Base-by-base conservation (phyloP, 2,329 filamentous ascomycete species). In the Colletotrichum spaethianum region DNA sequence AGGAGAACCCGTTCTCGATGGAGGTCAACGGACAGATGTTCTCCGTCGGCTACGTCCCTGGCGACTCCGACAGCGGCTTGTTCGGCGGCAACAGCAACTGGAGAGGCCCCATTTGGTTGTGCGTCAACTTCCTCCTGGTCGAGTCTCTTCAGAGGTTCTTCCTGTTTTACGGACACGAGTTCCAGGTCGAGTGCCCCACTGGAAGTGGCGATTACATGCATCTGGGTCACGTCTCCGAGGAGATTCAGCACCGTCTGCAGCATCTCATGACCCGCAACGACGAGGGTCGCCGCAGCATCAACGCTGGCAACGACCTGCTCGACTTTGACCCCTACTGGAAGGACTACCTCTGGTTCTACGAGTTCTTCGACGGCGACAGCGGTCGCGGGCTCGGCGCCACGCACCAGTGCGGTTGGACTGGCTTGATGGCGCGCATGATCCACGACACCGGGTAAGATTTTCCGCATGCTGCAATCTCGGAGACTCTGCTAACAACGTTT, bases 41-140 rank as follows among this genome's bases (percentile, higher is more conserved):
- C 85, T 90, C 91, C 69, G 96, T 98, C 50, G 90, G 91, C 77
- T 98, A 98, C 79, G 91, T 98, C 23, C 92, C 96, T 1, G 96
- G 96, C n/a, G 96, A 98, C 80, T 98, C 96, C 0, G 95, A 98
- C 83, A 98, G 94, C 78, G 94, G 94, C 4, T 89, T 98, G 6
- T 98, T 98, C 78, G 96, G 96, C 64, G 96, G 96, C 75, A 98
- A 98, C 88, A 98, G 95, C 82, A 98, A 98, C 83, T 98, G 96
- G 96, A 91, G 96, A 84, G 96, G 93, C 0, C 96, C 96, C 0
- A 96, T 98, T 76, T 98, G 96, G 96, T 88, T 98, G 60, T 96
- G 94, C 74, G 95, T 98, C 84, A 98, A 98, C 83, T 98, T 98
- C 84, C 84, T 98, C 64, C 89, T 98, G 18, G 93, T 98, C 50